Evolutionary conservation across 2,329 filamentous ascomycete species (phyloP), one percentile per base, ranked within the genome.

Genomic region (Cladosporium halotolerans): DNA sequence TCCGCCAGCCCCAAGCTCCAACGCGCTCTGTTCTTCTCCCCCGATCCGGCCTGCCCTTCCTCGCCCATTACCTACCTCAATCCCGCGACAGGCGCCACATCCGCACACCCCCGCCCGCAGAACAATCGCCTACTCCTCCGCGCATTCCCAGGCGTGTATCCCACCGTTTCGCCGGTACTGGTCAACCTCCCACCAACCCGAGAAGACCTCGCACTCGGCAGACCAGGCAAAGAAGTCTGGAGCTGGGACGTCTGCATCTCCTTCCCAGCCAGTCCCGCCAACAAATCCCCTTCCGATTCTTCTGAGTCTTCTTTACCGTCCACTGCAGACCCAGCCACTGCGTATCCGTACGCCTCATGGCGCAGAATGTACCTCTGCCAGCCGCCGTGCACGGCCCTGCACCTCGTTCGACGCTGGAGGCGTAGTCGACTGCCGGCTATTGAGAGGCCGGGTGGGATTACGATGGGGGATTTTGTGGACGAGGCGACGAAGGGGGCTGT

Each of bases 51-150:
- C 34, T 28, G 19, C 13, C 43, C 51, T 6, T 36, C 48, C 40
- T 51, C 48, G 5, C 48, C 48, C 9, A 51, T 51, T 1, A 51
- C 48, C n/a, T 51, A 51, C 40, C 48, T 51, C 31, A 51, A 51
- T n/a, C 51, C 51, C 9, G 11, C 34, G 8, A 46, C 45, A 33
- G 42, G 45, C 42, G 28, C 45, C n/a, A 33, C 40, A 7, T 47
- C 41, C 38, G 53, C 57, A 16, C 58, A 58, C 16, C 63, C 62
- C 3, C 65, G 64, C 49, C 68, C 68, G 5, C 60, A 64, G 45
- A 69, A 70, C 52, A 70, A 70, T 54, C 56, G 63, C 16, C 59
- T 70, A 9, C 58, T 70, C 9, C 59, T 66, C 3, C 58, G 61
- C 38, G 65, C 67, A 1, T 65, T 68, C 40, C 63, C 61, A 14